Conservation (phyloP, 2,329 filamentous ascomycete species). For the Colletotrichum gigasporum region DNA sequence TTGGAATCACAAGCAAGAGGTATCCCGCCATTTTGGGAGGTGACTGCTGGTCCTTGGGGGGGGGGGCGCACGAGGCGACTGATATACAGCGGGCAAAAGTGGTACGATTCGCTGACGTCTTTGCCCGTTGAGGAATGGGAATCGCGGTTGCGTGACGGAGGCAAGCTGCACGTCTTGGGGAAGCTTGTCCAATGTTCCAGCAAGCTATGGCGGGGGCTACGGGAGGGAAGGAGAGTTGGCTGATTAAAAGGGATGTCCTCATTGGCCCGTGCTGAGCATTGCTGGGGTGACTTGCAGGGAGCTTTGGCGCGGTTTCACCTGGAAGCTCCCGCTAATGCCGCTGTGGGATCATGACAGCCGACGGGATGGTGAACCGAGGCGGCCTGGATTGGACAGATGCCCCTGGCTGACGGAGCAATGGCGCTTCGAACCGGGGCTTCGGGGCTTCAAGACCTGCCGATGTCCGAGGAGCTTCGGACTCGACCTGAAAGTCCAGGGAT, state of each 20-base stretch:
- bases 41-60: slow-evolving; percentile 6
- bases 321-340: slow-evolving; percentile 28
- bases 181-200: slow-evolving; percentile 7
- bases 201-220: background rate
- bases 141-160: slow-evolving; percentile 11
- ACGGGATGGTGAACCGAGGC: slow-evolving; percentile 1
- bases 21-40: slow-evolving; percentile 28
- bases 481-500: background rate
- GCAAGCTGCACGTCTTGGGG: slow-evolving; percentile 1
- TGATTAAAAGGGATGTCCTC: slow-evolving; percentile 25
- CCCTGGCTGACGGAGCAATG: slow-evolving; percentile 6
- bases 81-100: slow-evolving; percentile 19
- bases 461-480: slow-evolving; percentile 9
- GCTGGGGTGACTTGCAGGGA: slow-evolving; percentile 21
- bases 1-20: slow-evolving; percentile 40
- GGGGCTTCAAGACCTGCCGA: slow-evolving; percentile 1
- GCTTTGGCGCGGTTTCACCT: slow-evolving; percentile 27
- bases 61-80: background rate
- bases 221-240: background rate
- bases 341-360: slow-evolving; percentile 27
- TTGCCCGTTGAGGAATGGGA: background rate
- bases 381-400: background rate
- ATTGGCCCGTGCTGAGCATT: slow-evolving; percentile 17
- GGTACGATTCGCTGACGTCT: slow-evolving; percentile 21
- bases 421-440: background rate